phyloP scores from a whole-genome alignment of 2,329 filamentous ascomycete genomes.

The Coniella lustricola region DNA sequence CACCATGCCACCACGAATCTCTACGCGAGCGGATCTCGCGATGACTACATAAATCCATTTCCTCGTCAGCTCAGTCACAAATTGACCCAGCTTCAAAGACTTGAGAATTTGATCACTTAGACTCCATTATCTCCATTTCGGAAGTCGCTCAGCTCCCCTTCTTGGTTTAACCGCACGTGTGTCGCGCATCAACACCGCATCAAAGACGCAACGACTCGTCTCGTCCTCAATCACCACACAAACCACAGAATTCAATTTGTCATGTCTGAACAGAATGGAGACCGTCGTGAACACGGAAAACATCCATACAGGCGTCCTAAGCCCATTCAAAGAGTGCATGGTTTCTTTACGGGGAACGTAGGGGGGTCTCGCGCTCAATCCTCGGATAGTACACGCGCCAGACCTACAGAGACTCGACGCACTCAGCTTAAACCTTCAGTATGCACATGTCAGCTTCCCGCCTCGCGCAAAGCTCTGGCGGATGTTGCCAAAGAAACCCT shows the following conservation, averaged over 20 bases:
- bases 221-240: too few relatives aligned
- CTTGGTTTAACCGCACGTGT: too few relatives aligned
- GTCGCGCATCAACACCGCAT: background rate
- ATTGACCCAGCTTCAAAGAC: background rate
- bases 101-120: too few relatives aligned
- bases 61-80: background rate
- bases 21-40: background rate
- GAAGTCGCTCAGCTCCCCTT: too few relatives aligned
- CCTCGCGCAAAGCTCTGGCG: conserved; percentile 25
- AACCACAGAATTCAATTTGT: background rate
- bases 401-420: too few relatives aligned
- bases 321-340: too few relatives aligned
- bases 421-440: too few relatives aligned
- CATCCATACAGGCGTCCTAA: background rate
- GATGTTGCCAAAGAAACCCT: conserved; percentile 41
- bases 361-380: too few relatives aligned
- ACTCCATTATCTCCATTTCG: too few relatives aligned
- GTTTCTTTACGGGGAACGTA: too few relatives aligned
- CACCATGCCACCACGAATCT: background rate
- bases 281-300: conserved; percentile 5
- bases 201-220: too few relatives aligned
- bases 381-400: too few relatives aligned
- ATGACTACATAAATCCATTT: background rate
- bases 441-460: background rate
- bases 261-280: conserved; percentile 5